These are phyloP conservation scores for Ophiosphaerella korrae DNA, from an alignment of 2,329 filamentous ascomycete genomes.

Conservation along the genomic window DNA sequence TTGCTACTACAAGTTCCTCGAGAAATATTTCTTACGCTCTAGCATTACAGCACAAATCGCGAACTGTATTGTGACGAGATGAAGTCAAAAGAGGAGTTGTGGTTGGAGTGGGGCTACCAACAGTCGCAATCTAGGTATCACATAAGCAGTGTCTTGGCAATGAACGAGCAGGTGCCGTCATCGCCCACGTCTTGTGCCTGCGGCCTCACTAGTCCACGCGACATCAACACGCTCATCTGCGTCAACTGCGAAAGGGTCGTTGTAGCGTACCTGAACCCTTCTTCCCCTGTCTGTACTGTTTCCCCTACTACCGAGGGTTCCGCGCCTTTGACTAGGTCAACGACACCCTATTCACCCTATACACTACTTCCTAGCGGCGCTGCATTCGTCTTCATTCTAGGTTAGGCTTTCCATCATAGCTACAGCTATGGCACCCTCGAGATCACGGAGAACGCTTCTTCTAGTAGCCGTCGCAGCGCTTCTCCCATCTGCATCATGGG, in stretches of 20 bases:
- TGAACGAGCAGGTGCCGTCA: slow-evolving; percentile 23
- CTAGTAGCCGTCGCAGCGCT: slow-evolving; percentile 31
- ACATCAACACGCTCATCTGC: slow-evolving; percentile 9
- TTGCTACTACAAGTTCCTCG: no score
- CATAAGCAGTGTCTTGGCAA: slow-evolving; percentile 6
- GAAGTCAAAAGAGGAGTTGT: neutral
- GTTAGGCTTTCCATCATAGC: slow-evolving; percentile 14
- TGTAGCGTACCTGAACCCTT: neutral
- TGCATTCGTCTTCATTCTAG: slow-evolving; percentile 4
- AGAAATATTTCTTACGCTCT: no score
- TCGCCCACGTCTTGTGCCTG: slow-evolving; percentile 14
- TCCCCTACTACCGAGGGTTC: neutral
- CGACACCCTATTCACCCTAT: neutral
- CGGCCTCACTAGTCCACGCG: slow-evolving; percentile 16
- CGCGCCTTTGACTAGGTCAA: neutral
- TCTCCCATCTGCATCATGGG: slow-evolving; percentile 31
- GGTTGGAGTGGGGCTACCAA: neutral
- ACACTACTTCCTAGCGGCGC: neutral
- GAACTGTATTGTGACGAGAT: neutral
- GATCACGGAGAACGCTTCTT: slow-evolving; percentile 28
- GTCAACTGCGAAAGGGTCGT: neutral
- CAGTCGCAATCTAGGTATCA: neutral
- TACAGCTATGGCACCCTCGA: slow-evolving; percentile 35
- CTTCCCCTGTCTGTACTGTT: neutral
- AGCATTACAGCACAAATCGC: no score